Base-by-base conservation (phyloP, 2,329 filamentous ascomycete genomes). In the Cercospora berteroae region DNA sequence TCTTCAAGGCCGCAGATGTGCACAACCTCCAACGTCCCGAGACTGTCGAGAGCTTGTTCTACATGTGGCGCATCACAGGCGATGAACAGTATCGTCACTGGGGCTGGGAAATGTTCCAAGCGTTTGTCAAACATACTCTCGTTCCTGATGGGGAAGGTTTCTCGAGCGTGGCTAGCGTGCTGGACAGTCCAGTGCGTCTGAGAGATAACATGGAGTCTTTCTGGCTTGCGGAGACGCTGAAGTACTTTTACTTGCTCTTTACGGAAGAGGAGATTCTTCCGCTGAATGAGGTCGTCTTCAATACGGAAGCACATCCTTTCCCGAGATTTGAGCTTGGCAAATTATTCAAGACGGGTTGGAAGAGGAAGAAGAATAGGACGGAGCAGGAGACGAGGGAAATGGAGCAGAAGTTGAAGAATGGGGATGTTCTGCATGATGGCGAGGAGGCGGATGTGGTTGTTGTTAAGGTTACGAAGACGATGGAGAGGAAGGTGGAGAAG, bases 191-290 rank as follows among this genome's bases (percentile, higher is more conserved):
- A 20, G 88, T 93, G 0, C 79, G 83, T 13, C 82, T 83, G 56
- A 85, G 88, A 68, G 94, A 99, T 80, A 98, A 98, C 74, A 97
- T 99, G 94, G 95, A 99, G 82, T 96, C 93, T 77, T 98, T 98
- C 81, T 99, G 95, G 95, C 87, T 99, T 83, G 94, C 95, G 57
- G 95, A 99, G 82, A 99, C 95, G 23, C 84, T 99, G 55, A 99
- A 99, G 81, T 99, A 99, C 79, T 91, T 99, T 78, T 99, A 97
- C 79, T 87, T 99, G 48, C 85, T 99, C 36, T 99, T 99, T 81
- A 94, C 92, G 2, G 89, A 91, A 4, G 84, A 90, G 71, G 91
- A 96, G 68, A 80, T 97, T 42, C 83, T 98, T 50, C 93, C 94
- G 2, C 84, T 99, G 33, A 91, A 95, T 73, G 87, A 94, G 74